Percentiles rank a stretch among this genome's conserved stretches.
Conservation (phyloP, 768 basidiomycete species). For the Dentipellis sp. region DNA sequence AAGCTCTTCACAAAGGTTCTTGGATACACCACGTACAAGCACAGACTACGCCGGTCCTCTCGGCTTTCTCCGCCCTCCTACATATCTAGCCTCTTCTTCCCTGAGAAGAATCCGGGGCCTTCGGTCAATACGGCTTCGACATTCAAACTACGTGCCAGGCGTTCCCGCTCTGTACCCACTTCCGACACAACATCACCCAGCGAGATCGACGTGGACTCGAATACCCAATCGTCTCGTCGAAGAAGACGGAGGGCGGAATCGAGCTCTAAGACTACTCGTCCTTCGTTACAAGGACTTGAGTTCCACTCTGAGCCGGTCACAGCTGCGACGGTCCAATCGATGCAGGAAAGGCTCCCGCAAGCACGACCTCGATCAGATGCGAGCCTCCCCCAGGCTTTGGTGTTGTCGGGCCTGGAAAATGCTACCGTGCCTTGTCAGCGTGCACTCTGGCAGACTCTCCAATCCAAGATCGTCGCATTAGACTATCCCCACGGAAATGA, state of each 20-base stretch:
- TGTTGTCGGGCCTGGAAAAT: conserved; percentile 65
- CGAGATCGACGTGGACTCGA: neutral
- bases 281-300: neutral
- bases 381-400: conserved; percentile 46
- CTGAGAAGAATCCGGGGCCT: neutral
- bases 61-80: neutral
- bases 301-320: too few relatives aligned
- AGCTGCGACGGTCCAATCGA: neutral
- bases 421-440: conserved; percentile 46
- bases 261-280: neutral
- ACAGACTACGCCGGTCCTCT: neutral
- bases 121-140: too few relatives aligned
- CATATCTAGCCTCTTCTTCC: neutral
- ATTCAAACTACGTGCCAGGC: neutral
- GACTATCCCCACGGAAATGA: conserved; percentile 17
- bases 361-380: conserved; percentile 4
- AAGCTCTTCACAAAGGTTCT: neutral
- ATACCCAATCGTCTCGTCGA: neutral
- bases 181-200: neutral
- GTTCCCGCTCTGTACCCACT: neutral
- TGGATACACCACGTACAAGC: neutral
- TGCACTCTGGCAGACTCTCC: conserved; percentile 42
- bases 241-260: neutral
- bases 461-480: conserved; percentile 2
- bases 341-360: neutral